phyloP scores from a whole-genome alignment of 768 basidiomycete species.

The Leccinum longicurvipes region DNA sequence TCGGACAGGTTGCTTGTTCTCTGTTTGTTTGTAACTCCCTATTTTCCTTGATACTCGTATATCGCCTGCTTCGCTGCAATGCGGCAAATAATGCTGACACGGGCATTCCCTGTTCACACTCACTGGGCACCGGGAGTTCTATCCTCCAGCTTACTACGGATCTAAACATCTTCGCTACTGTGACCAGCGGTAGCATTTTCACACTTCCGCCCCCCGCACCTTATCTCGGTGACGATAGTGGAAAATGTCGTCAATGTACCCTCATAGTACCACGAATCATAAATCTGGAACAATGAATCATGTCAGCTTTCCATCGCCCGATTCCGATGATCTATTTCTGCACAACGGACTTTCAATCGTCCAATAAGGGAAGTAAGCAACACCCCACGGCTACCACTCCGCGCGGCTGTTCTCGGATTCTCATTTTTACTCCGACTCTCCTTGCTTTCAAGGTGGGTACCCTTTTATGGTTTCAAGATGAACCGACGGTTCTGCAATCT shows the following conservation, averaged over 20 bases:
- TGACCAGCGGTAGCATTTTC: background rate
- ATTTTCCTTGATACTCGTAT: conserved; percentile 7
- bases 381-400: background rate
- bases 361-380: background rate
- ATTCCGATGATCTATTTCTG: background rate
- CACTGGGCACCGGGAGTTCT: background rate
- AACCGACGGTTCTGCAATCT: background rate
- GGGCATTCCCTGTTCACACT: background rate
- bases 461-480: background rate
- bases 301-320: background rate
- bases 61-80: conserved; percentile 4
- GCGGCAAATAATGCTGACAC: background rate
- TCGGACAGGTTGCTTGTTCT: conserved; percentile 14
- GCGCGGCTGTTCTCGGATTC: background rate
- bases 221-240: background rate
- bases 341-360: background rate
- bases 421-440: background rate
- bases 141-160: conserved; percentile 11
- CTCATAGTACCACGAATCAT: background rate
- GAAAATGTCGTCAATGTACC: background rate
- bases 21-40: conserved; percentile 14
- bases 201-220: background rate
- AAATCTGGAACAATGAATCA: background rate
- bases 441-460: no score
- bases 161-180: background rate